Conservation (phyloP, 2,329 filamentous ascomycete genomes). For the Fulvia fulva region DNA sequence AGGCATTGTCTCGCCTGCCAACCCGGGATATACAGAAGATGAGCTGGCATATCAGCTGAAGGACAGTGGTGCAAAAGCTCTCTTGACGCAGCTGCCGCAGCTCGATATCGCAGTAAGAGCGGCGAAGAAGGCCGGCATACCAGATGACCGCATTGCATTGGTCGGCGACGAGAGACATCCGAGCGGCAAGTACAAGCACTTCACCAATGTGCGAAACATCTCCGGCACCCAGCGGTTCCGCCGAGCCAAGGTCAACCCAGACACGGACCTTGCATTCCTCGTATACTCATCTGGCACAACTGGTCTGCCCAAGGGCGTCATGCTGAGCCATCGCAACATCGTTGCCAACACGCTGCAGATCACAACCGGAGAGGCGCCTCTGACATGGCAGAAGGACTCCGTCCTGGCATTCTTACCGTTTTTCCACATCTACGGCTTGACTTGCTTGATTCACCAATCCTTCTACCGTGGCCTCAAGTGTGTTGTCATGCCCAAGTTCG, state of each 20-base stretch:
- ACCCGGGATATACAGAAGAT: conserved; percentile 77
- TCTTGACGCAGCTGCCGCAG: conserved; percentile 69
- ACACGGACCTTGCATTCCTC: conserved; percentile 73
- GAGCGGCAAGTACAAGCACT: conserved; percentile 62
- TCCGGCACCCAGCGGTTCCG: conserved; percentile 57
- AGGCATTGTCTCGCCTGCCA: conserved; percentile 76
- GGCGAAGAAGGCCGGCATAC: conserved; percentile 65
- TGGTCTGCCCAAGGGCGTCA: conserved; percentile 87
- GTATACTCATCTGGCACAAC: conserved; percentile 90
- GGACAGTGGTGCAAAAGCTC: conserved; percentile 68
- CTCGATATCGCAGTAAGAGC: conserved; percentile 64
- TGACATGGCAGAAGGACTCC: conserved; percentile 61
- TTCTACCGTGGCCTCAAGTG: conserved; percentile 63
- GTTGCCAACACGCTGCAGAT: conserved; percentile 61
- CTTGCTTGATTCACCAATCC: conserved; percentile 65
- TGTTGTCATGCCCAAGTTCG: conserved; percentile 74
- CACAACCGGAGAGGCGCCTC: conserved; percentile 33
- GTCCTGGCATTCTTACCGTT: conserved; percentile 70
- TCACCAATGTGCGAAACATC: conserved; percentile 64
- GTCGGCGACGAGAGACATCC: conserved; percentile 67
- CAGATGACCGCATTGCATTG: conserved; percentile 67
- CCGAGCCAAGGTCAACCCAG: conserved; percentile 60
- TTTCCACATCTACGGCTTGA: conserved; percentile 47
- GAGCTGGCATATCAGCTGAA: conserved; percentile 82
- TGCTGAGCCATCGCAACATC: conserved; percentile 79